These are phyloP conservation scores for Aciculoconidium aculeatum DNA, from an alignment of 805 yeast species.

Conservation along the genomic window DNA sequence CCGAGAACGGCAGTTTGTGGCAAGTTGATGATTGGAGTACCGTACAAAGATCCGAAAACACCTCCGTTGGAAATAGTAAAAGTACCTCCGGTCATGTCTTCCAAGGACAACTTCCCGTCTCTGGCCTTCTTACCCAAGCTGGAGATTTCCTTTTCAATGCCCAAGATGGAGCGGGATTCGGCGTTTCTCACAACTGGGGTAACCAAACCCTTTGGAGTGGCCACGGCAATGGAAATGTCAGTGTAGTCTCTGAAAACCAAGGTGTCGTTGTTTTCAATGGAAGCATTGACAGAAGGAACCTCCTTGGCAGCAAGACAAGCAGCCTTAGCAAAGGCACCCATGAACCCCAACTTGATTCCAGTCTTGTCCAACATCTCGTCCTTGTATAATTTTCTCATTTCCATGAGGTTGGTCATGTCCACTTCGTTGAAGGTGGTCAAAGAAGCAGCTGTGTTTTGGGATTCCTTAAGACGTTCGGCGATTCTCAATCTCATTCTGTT, in stretches of 20 bases:
- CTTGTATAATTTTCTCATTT: constrained; percentile 93
- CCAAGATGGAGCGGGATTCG: constrained; percentile 82
- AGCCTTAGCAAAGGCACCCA: constrained; percentile 98
- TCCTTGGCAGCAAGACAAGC: constrained; percentile 89
- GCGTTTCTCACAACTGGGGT: constrained; percentile 98
- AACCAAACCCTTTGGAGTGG: constrained; percentile 98
- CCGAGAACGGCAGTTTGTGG: constrained; percentile 99
- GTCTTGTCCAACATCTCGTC: constrained; percentile 92
- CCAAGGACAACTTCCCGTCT: constrained; percentile 92
- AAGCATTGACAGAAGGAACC: constrained; percentile 91
- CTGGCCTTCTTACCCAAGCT: constrained; percentile 87
- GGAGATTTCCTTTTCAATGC: constrained; percentile 81
- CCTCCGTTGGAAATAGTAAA: constrained; percentile 99
- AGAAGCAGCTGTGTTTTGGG: constrained; percentile 98
- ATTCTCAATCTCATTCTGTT: constrained; percentile 99
- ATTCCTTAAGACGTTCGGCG: constrained; percentile 98
- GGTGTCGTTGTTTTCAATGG: constrained; percentile 87
- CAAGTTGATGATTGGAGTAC: constrained; percentile 96
- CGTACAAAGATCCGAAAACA: constrained; percentile 94
- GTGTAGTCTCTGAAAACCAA: constrained; percentile 94
- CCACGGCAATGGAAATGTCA: constrained; percentile 94
- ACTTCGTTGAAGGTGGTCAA: constrained; percentile 97
- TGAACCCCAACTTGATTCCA: constrained; percentile 94
- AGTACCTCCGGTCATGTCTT: constrained; percentile 99
- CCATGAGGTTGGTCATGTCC: constrained; percentile 88